Conservation (phyloP, 805 yeast genomes). For the Clavispora fructus region DNA sequence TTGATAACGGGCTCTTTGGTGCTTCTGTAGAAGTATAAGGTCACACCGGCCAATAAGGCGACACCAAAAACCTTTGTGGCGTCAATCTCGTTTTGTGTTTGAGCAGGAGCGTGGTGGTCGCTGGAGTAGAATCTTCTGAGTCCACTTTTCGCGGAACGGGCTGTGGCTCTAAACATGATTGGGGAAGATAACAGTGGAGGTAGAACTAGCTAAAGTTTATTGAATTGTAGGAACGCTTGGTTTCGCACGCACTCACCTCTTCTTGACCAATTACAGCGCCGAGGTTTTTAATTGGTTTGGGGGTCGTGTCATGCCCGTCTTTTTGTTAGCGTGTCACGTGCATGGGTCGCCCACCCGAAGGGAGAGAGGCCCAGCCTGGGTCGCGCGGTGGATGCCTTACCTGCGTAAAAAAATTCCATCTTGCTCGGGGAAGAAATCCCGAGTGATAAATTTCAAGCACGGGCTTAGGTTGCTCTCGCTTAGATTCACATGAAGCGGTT, state of each 20-base stretch:
- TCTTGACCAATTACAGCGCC: not conserved
- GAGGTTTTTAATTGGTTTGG: not conserved
- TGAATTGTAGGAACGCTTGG: not conserved
- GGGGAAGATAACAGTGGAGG: not conserved
- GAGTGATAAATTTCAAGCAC: no score
- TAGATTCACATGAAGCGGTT: no score
- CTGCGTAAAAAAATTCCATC: no score
- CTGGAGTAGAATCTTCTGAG: constrained; percentile 13
- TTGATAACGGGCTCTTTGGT: constrained; percentile 29
- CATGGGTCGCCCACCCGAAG: not conserved
- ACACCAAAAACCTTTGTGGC: constrained; percentile 37
- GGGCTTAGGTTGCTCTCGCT: no score
- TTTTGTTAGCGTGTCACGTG: not conserved
- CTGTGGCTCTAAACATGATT: constrained; percentile 14
- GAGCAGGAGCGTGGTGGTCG: constrained; percentile 12
- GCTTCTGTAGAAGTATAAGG: constrained; percentile 18
- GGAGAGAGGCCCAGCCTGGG: not conserved
- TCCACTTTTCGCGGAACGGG: constrained; percentile 12
- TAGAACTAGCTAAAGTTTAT: not conserved
- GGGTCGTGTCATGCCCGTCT: not conserved
- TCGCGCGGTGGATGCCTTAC: no score
- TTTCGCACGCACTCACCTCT: not conserved
- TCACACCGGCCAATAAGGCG: constrained; percentile 35
- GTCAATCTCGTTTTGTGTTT: constrained; percentile 28
- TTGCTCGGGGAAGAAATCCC: no score